A percentile compares a stretch with the other conserved stretches of the same genome.
phyloP scores from a whole-genome alignment of 2,329 filamentous ascomycete genomes.

The Stachybotrys echinatus region DNA sequence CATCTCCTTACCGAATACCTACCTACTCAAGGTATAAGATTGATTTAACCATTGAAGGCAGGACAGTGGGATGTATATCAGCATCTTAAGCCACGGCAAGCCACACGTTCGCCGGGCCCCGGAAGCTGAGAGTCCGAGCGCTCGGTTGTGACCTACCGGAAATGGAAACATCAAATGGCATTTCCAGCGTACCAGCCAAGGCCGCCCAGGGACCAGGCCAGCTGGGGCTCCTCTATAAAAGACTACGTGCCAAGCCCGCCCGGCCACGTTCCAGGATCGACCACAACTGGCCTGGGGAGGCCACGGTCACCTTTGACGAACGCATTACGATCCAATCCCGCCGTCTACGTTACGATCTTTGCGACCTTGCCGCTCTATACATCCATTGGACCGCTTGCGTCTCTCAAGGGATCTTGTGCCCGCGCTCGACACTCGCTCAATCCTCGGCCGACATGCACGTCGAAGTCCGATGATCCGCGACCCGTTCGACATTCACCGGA shows the following conservation, averaged over 20 bases:
- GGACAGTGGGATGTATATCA: background rate
- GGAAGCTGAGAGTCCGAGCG: background rate
- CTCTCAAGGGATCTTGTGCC: no score
- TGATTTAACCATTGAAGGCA: no score
- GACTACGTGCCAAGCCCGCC: background rate
- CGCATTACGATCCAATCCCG: background rate
- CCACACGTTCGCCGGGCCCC: background rate
- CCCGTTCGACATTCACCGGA: constrained; percentile 37
- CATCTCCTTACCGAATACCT: no score
- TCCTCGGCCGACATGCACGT: constrained; percentile 18
- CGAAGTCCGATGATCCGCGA: constrained; percentile 33
- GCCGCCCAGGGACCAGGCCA: no score
- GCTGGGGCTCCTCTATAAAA: background rate
- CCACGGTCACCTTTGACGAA: background rate
- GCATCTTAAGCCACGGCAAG: background rate
- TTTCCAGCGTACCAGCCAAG: background rate
- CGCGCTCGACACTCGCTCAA: background rate
- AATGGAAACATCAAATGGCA: background rate
- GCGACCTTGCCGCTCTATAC: background rate
- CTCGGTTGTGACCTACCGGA: background rate
- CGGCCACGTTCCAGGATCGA: background rate
- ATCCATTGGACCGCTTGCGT: background rate
- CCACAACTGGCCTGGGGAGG: background rate
- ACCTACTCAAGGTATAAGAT: no score
- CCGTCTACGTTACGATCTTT: background rate